Base-by-base conservation (phyloP, 1,139 yeast genomes). In the Taphrina populina region DNA sequence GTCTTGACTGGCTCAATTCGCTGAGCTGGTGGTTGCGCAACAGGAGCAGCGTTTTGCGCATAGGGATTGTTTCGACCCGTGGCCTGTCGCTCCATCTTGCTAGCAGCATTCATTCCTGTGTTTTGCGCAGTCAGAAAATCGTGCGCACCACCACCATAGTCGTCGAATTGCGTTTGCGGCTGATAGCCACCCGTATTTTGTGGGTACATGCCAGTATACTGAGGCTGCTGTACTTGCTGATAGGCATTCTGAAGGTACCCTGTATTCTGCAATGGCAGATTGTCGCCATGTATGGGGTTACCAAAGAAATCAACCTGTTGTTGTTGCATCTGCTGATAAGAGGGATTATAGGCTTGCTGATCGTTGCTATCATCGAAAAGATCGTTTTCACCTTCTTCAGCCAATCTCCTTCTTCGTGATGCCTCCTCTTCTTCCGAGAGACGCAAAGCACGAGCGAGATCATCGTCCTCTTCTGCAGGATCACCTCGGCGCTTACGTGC, bases 1-100 rank as follows among this genome's bases (percentile, higher is more conserved):
- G 96, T 84, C 64, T 80, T 77, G 66, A 82, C 73, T 1, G 88
- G 87, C 65, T 76, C 78, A 63, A 65, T 68, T 64, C 68, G 76
- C 58, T 71, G 74, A 57, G 46, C 65, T 2, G 69, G 76, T 15
- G 55, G 46, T 8, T 45, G 53, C 58, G 72, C 74, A 54, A 68
- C 74, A 51, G 71, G 65, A 60, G 65, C 62, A 61, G 64, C 56
- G 58, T 66, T 57, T 66, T 80, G 72, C 1, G 95, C 94, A 71
- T 90, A 90, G 54, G 97, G 97, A 69, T 90, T 90, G 71, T 88
- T 88, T 2, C 92, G 79, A 0, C 95, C 95, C 0, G 96, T 84
- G 64, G 80, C 77, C 66, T 82, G 73, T 1, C 88, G 87, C 65
- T 76, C 77, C 63, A 64, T 68, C 43, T 49, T 46, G 41, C 70